Conservation (phyloP, 2,329 filamentous ascomycete species). For the Ilyonectria mors-panacis region DNA sequence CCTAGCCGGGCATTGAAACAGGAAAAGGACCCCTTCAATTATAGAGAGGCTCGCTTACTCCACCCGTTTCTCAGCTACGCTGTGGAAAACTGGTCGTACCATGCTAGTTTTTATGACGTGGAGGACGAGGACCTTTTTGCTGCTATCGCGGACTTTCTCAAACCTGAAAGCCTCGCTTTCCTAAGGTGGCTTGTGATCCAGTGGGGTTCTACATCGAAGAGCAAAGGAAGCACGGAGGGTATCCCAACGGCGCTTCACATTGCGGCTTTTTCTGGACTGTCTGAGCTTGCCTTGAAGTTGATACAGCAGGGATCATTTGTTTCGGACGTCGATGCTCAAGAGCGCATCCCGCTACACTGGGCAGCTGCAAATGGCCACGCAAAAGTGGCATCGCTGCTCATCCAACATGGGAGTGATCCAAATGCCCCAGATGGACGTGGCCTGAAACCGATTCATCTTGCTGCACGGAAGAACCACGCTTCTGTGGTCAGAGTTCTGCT, state of each 20-base stretch:
- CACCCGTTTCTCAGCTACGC: slow-evolving; percentile 41
- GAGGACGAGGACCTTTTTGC: slow-evolving; percentile 32
- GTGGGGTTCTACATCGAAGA: slow-evolving; percentile 33
- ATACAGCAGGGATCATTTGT: slow-evolving; percentile 18
- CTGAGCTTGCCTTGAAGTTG: slow-evolving; percentile 22
- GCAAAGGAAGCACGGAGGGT: slow-evolving; percentile 9
- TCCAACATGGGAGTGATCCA: slow-evolving; percentile 27
- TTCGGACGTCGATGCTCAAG: slow-evolving; percentile 28
- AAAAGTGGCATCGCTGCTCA: slow-evolving; percentile 29
- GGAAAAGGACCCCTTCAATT: slow-evolving; percentile 23
- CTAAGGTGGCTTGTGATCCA: slow-evolving; percentile 37
- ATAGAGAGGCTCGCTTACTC: slow-evolving; percentile 35
- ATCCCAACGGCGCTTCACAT: slow-evolving; percentile 39
- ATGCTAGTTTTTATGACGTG: slow-evolving; percentile 38
- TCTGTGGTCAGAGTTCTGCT: slow-evolving; percentile 25
- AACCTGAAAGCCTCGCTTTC: slow-evolving; percentile 23
- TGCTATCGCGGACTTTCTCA: slow-evolving; percentile 22
- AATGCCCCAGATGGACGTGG: slow-evolving; percentile 32
- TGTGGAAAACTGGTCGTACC: slow-evolving; percentile 43
- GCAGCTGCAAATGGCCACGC: slow-evolving; percentile 40
- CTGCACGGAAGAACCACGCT: slow-evolving; percentile 26
- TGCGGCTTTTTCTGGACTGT: slow-evolving; percentile 40
- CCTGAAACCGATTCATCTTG: slow-evolving; percentile 40
- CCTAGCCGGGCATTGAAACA: not conserved
- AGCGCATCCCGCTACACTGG: slow-evolving; percentile 40